These are phyloP conservation scores for Neurospora sp. DNA, from an alignment of 495 filamentous ascomycete genomes.

Conservation along the genomic window DNA sequence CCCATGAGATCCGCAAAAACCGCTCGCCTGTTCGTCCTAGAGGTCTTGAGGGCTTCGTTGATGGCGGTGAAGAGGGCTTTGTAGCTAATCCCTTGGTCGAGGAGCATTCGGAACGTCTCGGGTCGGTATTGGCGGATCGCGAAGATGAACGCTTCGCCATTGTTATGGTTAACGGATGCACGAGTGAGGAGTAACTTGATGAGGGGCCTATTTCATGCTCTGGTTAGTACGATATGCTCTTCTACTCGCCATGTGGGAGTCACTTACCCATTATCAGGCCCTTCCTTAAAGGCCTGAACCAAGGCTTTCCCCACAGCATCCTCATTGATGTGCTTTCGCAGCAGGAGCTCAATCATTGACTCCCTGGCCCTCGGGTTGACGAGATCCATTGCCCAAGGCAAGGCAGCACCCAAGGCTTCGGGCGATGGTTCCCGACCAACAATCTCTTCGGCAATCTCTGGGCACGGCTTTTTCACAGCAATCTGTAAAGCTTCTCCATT, in stretches of 20 bases:
- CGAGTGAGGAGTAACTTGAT: slow-evolving; percentile 14
- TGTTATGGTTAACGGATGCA: slow-evolving; percentile 22
- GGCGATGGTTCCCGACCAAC: slow-evolving; percentile 22
- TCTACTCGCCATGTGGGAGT: not conserved
- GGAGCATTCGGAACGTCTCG: slow-evolving; percentile 17
- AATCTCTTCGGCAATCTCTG: slow-evolving; percentile 24
- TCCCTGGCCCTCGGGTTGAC: slow-evolving; percentile 2
- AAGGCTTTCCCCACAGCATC: slow-evolving; percentile 24
- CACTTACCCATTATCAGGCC: slow-evolving; percentile 16
- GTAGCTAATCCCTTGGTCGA: slow-evolving; percentile 16
- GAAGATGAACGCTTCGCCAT: slow-evolving; percentile 21
- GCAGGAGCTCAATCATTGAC: slow-evolving; percentile 3
- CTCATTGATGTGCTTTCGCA: slow-evolving; percentile 16
- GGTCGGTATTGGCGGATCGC: slow-evolving; percentile 16
- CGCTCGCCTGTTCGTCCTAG: slow-evolving; percentile 1
- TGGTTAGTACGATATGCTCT: not conserved
- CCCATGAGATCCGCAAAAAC: slow-evolving; percentile 12
- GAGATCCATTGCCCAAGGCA: slow-evolving; percentile 18
- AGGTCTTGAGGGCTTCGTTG: slow-evolving; percentile 13
- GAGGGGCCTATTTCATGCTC: slow-evolving; percentile 1
- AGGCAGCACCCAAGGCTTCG: slow-evolving; percentile 13
- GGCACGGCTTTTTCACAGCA: slow-evolving; percentile 20
- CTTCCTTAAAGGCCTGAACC: slow-evolving; percentile 22
- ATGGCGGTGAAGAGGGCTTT: slow-evolving; percentile 17
- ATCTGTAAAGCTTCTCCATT: slow-evolving; percentile 26